A percentile compares a stretch with the other conserved stretches of the same genome.
Evolutionary conservation across 2,329 filamentous ascomycete genomes (phyloP).

Genomic region (Scedosporium dehoogii): DNA sequence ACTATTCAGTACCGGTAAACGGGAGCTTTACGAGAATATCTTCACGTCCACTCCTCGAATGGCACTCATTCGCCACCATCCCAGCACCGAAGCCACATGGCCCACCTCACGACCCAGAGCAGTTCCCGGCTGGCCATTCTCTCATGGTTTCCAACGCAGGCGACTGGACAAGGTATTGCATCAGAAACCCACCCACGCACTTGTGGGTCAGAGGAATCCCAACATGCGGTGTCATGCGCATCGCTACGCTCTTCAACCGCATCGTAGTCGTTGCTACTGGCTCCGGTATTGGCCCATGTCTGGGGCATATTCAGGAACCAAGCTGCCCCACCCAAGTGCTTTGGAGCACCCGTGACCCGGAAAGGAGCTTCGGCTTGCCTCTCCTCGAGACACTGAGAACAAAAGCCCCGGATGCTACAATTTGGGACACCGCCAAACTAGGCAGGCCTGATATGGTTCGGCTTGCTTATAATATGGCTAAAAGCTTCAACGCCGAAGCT

Average conservation of each 20-base stretch:
- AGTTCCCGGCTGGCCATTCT: constrained; percentile 42
- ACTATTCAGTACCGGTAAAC: constrained; percentile 47
- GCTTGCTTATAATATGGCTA: constrained; percentile 41
- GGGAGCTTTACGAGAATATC: constrained; percentile 44
- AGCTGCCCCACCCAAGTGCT: constrained; percentile 49
- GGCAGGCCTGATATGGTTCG: constrained; percentile 49
- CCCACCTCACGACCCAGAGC: constrained; percentile 14
- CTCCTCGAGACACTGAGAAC: constrained; percentile 45
- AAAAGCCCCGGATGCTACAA: constrained; percentile 51
- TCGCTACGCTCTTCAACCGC: constrained; percentile 55
- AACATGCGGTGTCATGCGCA: constrained; percentile 56
- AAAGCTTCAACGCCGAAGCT: constrained; percentile 52
- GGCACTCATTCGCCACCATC: constrained; percentile 69
- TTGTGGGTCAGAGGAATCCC: constrained; percentile 62
- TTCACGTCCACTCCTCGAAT: constrained; percentile 55
- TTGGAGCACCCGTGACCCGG: constrained; percentile 57
- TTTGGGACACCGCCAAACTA: constrained; percentile 53
- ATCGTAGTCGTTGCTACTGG: constrained; percentile 62
- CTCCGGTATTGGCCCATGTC: constrained; percentile 61
- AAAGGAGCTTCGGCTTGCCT: constrained; percentile 49
- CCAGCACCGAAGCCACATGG: constrained; percentile 36
- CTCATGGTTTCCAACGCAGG: constrained; percentile 63
- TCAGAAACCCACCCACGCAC: constrained; percentile 47
- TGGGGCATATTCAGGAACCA: constrained; percentile 46
- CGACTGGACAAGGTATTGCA: constrained; percentile 61